These are phyloP conservation scores for Calonectria pteridis DNA, from an alignment of 2,329 filamentous ascomycete genomes.

Conservation along the genomic window DNA sequence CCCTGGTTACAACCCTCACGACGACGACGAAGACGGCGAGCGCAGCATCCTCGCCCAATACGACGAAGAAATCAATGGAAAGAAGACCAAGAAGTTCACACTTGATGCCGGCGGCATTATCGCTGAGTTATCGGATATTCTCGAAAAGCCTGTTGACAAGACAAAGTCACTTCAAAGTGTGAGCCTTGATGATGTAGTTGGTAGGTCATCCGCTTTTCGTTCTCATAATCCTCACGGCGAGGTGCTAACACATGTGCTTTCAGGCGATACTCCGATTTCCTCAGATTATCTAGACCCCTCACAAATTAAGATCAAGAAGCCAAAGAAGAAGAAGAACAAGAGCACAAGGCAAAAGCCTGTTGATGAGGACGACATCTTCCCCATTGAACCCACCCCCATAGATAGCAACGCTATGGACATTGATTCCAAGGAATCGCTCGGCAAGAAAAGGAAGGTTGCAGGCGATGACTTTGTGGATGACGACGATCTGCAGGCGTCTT, in stretches of 20 bases:
- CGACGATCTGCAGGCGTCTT: slow-evolving; percentile 88
- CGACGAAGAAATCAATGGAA: slow-evolving; percentile 93
- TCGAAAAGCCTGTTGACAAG: slow-evolving; percentile 65
- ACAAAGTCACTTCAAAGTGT: slow-evolving; percentile 76
- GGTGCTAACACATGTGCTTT: slow-evolving; percentile 25
- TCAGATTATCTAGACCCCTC: slow-evolving; percentile 92
- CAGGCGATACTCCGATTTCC: slow-evolving; percentile 52
- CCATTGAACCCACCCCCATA: slow-evolving; percentile 51
- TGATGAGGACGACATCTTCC: slow-evolving; percentile 73
- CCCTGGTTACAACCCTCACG: slow-evolving; percentile 87
- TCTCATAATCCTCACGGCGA: background rate
- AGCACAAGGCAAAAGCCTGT: slow-evolving; percentile 76
- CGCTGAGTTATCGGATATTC: slow-evolving; percentile 71
- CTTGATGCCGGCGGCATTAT: slow-evolving; percentile 82
- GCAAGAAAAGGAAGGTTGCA: slow-evolving; percentile 74
- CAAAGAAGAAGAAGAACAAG: slow-evolving; percentile 92
- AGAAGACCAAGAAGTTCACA: slow-evolving; percentile 89
- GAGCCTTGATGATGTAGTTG: slow-evolving; percentile 81
- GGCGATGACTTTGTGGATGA: slow-evolving; percentile 86
- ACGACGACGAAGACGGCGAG: slow-evolving; percentile 75
- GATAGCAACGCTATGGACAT: slow-evolving; percentile 78
- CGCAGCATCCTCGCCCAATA: slow-evolving; percentile 87
- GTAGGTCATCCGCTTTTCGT: slow-evolving; percentile 50
- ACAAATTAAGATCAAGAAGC: slow-evolving; percentile 93
- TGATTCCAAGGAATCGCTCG: slow-evolving; percentile 66